Evolutionary conservation across 495 filamentous ascomycete species (phyloP).

Genomic region (Lasiosphaeris hirsuta): DNA sequence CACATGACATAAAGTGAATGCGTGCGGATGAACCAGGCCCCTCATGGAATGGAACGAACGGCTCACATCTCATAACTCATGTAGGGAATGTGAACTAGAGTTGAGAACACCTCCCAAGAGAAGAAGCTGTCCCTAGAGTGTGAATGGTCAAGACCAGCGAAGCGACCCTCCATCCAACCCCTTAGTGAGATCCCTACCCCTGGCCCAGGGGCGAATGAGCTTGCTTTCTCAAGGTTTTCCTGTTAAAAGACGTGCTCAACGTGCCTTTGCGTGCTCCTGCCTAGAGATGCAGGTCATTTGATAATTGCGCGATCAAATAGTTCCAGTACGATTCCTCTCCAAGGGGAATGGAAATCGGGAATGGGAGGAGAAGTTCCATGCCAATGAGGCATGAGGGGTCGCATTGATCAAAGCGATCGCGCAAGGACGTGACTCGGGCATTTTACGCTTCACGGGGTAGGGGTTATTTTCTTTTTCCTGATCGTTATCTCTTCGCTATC

Average conservation of each 20-base stretch:
- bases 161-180: neutral
- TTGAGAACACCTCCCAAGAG: neutral
- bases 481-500: neutral
- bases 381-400: too few species aligned
- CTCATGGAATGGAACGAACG: neutral
- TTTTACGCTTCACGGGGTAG: neutral
- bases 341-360: too few species aligned
- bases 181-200: too few species aligned
- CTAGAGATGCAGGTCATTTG: constrained; percentile 4
- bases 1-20: constrained; percentile 20
- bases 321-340: too few species aligned
- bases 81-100: too few species aligned
- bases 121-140: constrained; percentile 1
- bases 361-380: too few species aligned
- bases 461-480: neutral
- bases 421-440: neutral
- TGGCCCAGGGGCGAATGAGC: neutral
- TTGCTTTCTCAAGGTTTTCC: neutral
- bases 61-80: too few species aligned
- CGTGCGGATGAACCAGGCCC: constrained; percentile 6
- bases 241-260: neutral
- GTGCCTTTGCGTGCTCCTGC: neutral
- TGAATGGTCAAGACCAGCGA: constrained; percentile 8
- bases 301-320: too few species aligned
- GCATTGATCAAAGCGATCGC: neutral